Evolutionary conservation across 2,329 filamentous ascomycete genomes (phyloP), one percentile per base, ranked within the genome.

Genomic region (Arthroderma sp.): DNA sequence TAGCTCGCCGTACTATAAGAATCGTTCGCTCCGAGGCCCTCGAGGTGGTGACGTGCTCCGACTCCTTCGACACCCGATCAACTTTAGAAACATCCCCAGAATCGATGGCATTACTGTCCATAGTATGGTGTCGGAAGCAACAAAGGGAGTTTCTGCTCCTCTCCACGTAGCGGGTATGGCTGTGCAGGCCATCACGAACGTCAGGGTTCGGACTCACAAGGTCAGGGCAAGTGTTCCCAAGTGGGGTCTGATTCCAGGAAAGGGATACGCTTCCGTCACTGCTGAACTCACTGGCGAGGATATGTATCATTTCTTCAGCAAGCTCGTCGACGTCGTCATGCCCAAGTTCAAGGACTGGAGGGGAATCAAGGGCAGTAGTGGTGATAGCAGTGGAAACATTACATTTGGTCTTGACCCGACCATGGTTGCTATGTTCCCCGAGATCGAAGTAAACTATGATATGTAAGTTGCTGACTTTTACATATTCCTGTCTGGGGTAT

Each of bases 321-420:
- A 94, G 69, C 71, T 87, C 53, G 73, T 96, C 45, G 86, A 94
- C 60, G 71, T 96, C 6, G 88, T 98, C 4, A 74, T 96, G 60
- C 91, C 91, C 34, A 84, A 81, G 59, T 93, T 98, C 66, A 98
- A 96, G 72, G 91, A 98, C 55, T 98, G 86, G 83, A 78, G 77
- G 45, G 91, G 91, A 48, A 71, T 84, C n/a, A 75, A 76, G 54
- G 80, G 78, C 40, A 76, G 70, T 37, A 85, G 85, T 34, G 91
- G 91, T 58, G 91, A 98, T 62, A 80, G 79, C 58, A 81, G 82
- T 49, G 91, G 91, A 33, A 95, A 96, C 63, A 74, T 98, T 53
- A 74, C 73, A 6, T 89, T 88, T 62, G 91, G 91, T 53, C 72
- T 98, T 55, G 74, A 73, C 9, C 72, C 81, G 4, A 80, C 85